Evolutionary conservation across 306 rosid species (phyloP).

Genomic region (Pyrus communis): DNA sequence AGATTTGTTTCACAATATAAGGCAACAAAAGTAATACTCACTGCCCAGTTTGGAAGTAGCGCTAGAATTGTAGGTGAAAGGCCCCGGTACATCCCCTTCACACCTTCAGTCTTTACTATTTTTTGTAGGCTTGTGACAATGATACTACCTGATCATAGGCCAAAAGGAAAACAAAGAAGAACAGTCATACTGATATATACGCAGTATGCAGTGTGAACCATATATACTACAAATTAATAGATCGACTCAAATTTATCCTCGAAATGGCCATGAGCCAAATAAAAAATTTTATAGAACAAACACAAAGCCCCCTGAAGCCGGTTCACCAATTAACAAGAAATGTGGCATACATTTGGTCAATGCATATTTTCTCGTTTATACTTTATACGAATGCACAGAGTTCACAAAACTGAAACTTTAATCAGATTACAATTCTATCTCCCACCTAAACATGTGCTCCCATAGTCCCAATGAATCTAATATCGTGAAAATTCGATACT

Average conservation of each 20-base stretch:
- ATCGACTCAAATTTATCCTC: not conserved
- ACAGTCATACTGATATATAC: not conserved
- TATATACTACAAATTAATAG: not conserved
- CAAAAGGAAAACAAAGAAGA: conserved; percentile 15
- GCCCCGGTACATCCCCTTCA: conserved; percentile 89
- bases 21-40: conserved; percentile 40
- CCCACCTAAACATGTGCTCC: not conserved
- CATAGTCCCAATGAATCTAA: not conserved
- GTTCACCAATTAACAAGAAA: not conserved
- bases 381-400: not conserved
- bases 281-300: no score
- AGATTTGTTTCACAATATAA: not conserved
- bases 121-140: conserved; percentile 62
- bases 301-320: not conserved
- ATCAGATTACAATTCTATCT: not conserved
- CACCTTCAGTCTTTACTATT: conserved; percentile 71
- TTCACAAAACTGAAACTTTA: not conserved
- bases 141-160: conserved; percentile 55
- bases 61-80: conserved; percentile 95
- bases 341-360: not conserved
- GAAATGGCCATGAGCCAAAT: not conserved
- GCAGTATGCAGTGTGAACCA: not conserved
- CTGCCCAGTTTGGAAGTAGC: conserved; percentile 96
- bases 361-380: not conserved
- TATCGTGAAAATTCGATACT: not conserved